Base-by-base conservation (phyloP, 495 filamentous ascomycete genomes). In the Hypoxylon fuscum region DNA sequence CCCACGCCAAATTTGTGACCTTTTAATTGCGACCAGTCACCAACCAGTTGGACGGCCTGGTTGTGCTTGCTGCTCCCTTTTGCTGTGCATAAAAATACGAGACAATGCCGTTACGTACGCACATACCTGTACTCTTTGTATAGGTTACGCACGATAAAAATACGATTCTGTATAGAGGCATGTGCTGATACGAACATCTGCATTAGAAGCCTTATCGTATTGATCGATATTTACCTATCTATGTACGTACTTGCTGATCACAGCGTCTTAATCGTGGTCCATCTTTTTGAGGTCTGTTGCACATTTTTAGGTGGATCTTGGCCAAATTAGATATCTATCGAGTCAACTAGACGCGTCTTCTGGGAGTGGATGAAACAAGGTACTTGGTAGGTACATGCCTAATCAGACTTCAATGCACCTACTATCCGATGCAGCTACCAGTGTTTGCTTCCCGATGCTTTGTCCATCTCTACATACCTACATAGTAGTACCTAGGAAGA, bases 21-120 rank as follows among this genome's bases (percentile, higher is more conserved):
- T 45, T 57, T 63, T 64, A 35, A 59, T 59, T 64, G 43, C 43
- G 48, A 45, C 55, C 47, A 55, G 49, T 48, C 55, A 55, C 62
- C 49, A 46, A 29, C 50, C 51, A 66, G 55, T 60, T 60, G 51
- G 55, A 51, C 56, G 31, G 56, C 50, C 40, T 46, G 27, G 18
- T 42, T 27, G 40, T 20, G 25, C 37, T 55, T n/a, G 48, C 37
- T 53, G 14, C 27, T 53, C 32, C 40, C 22, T 15, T 55, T 61
- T 41, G 44, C 46, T 22, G 15, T 27, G 25, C 3, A 27, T 8
- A 27, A 7, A 40, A 66, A 66, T 56, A 66, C 62, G 62, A 66
- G 57, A 46, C 20, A 29, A 52, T 45, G 22, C 41, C 40, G 56
- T 55, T 15, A 47, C 46, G 37, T 44, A 27, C 38, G 25, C 48